These are phyloP conservation scores for Thamnidium elegans DNA, from an alignment of 192 early-diverging fungal species.

Conservation along the genomic window DNA sequence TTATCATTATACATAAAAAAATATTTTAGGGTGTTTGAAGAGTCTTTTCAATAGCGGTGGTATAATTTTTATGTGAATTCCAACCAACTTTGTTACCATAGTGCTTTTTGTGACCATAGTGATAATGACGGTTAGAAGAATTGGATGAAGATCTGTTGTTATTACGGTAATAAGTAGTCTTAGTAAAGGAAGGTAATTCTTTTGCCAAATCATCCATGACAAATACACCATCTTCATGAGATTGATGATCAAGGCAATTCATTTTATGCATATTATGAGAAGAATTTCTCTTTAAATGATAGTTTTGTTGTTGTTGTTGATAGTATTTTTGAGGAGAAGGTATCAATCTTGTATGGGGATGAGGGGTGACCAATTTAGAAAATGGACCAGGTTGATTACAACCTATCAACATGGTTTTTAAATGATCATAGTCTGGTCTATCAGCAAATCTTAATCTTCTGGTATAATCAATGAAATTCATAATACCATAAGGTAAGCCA, in stretches of 20 bases:
- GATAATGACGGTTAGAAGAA: background rate
- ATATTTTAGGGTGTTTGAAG: no score
- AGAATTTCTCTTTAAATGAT: background rate
- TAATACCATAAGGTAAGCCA: constrained; percentile 70
- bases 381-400: constrained; percentile 5
- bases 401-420: constrained; percentile 41
- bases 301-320: constrained; percentile 1
- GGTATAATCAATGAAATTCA: constrained; percentile 68
- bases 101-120: background rate
- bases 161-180: background rate
- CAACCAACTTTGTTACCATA: constrained; percentile 22
- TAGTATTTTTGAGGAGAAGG: background rate
- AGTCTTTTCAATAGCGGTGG: no score
- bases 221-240: constrained; percentile 26
- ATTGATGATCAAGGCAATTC: background rate
- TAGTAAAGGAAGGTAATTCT: background rate
- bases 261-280: background rate
- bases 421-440: constrained; percentile 75
- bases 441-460: constrained; percentile 74
- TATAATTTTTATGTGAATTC: constrained; percentile 25
- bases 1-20: no score
- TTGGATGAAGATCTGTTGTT: background rate
- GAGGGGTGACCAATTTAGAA: background rate
- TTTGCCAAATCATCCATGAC: constrained; percentile 27
- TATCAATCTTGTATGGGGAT: background rate